Evolutionary conservation across 1,284 basidiomycete species (phyloP).

Genomic region (Microbotryomycetes sp.): DNA sequence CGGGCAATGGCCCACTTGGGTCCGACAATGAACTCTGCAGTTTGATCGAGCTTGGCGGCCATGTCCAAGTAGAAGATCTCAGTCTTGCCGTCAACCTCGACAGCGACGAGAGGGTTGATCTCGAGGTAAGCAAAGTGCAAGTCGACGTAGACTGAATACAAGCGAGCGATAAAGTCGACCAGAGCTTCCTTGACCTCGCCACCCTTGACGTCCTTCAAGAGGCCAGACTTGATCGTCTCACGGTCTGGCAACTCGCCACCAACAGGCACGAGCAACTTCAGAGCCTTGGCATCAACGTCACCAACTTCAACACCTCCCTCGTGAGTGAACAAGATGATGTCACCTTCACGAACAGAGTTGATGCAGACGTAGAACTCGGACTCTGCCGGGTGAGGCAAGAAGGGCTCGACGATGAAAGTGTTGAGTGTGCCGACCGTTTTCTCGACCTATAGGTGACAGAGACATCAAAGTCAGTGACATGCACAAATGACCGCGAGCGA

Average conservation of each 20-base stretch:
- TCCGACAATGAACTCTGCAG: constrained; percentile 95
- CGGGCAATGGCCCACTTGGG: constrained; percentile 98
- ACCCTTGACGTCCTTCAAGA: constrained; percentile 69
- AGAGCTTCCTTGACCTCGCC: constrained; percentile 76
- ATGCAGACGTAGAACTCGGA: constrained; percentile 99
- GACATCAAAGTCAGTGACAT: background rate
- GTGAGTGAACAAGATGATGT: constrained; percentile 96
- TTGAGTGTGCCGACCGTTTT: constrained; percentile 86
- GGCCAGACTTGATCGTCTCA: constrained; percentile 62
- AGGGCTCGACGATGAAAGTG: constrained; percentile 97
- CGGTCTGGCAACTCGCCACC: constrained; percentile 64
- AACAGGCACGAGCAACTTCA: constrained; percentile 80
- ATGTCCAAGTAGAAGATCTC: constrained; percentile 96
- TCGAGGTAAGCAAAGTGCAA: constrained; percentile 83
- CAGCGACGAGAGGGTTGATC: constrained; percentile 96
- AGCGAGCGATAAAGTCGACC: constrained; percentile 86
- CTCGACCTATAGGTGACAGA: constrained; percentile 61
- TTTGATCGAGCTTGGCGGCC: constrained; percentile 98
- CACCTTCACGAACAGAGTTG: constrained; percentile 89
- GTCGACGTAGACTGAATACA: constrained; percentile 89
- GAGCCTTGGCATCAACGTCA: constrained; percentile 96
- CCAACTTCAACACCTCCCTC: constrained; percentile 98
- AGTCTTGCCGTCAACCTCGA: constrained; percentile 69
- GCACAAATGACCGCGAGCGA: constrained; percentile 7
- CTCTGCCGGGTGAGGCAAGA: constrained; percentile 88